Evolutionary conservation across 495 filamentous ascomycete species (phyloP).

Genomic region (Monascus purpureus): DNA sequence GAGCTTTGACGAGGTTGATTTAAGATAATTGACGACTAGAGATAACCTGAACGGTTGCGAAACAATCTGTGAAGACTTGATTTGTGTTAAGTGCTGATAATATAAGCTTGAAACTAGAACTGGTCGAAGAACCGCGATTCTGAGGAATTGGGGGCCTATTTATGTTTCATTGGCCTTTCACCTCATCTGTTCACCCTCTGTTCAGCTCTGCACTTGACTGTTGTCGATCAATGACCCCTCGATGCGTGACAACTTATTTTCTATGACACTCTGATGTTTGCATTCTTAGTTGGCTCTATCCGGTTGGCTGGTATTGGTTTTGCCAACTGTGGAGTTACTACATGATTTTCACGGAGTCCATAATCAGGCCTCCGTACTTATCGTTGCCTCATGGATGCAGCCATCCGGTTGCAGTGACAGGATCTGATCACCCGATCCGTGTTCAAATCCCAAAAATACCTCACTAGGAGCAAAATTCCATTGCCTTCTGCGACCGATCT

Average conservation of each 20-base stretch:
- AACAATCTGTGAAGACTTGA: slow-evolving; percentile 13
- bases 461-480: slow-evolving; percentile 18
- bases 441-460: slow-evolving; percentile 27
- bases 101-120: slow-evolving; percentile 22
- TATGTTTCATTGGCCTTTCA: slow-evolving; percentile 27
- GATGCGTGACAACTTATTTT: slow-evolving; percentile 27
- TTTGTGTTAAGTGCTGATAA: slow-evolving; percentile 17
- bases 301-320: slow-evolving; percentile 23
- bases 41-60: slow-evolving; percentile 12
- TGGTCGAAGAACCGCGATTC: slow-evolving; percentile 15
- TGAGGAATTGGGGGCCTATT: slow-evolving; percentile 28
- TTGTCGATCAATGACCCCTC: slow-evolving; percentile 24
- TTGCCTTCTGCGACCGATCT: slow-evolving; percentile 17
- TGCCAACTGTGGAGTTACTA: no score
- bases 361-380: no score
- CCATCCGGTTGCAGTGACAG: slow-evolving; percentile 26
- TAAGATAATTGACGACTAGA: slow-evolving; percentile 7
- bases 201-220: slow-evolving; percentile 12
- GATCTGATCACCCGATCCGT: slow-evolving; percentile 14
- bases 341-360: no score
- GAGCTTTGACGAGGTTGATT: slow-evolving; percentile 13
- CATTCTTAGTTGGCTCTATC: slow-evolving; percentile 15
- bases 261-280: slow-evolving; percentile 17
- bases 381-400: slow-evolving; percentile 30
- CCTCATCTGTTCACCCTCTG: slow-evolving; percentile 12